Evolutionary conservation across 2,329 filamentous ascomycete species (phyloP), one percentile per base, ranked within the genome.

Genomic region (Xylaria sp.): DNA sequence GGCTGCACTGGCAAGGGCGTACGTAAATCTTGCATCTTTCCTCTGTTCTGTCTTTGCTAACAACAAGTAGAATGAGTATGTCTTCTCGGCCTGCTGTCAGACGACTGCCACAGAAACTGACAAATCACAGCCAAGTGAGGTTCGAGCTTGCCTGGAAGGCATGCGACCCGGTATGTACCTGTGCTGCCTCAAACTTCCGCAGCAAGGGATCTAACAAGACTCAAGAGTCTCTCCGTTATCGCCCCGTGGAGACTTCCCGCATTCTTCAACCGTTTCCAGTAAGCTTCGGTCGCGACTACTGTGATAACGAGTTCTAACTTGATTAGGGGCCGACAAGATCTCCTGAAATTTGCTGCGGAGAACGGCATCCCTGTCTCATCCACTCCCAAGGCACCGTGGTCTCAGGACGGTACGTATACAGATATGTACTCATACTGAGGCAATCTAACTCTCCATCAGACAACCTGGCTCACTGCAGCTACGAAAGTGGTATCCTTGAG

Each of bases 241-340:
- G 90, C 90, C 28, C 91, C 84, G 91, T 88, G 83, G 84, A 91
- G 73, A 85, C 86, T 44, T 10, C 39, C 39, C 8, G 39, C 7
- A 44, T 44, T 44, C 13, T 44, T 44, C 39, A 44, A 44, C 39
- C 39, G 39, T 70, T 93, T 93, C 86, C 86, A 82, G 79, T 77
- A 32, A 70, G 77, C 28, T 54, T 41, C 28, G n/a, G 23, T 25
- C 23, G 23, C 23, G 23, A 25, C 23, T 25, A 25, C 23, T 25
- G 23, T 25, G 3, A 25, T 25, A 13, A 41, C 9, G 7, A 23
- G 13, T n/a, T 41, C 64, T 70, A 48, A 66, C 23, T 6, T 59
- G 34, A 48, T 34, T 32, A 65, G 82, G 46, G 91, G 92, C 76
- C 89, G 92, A 66, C 85, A 90, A 73, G 44, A 46, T n/a, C 44